Evolutionary conservation across 371 early-diverging fungal genomes (phyloP), one percentile per base, ranked within the genome.

Genomic region (Mucor sp.): DNA sequence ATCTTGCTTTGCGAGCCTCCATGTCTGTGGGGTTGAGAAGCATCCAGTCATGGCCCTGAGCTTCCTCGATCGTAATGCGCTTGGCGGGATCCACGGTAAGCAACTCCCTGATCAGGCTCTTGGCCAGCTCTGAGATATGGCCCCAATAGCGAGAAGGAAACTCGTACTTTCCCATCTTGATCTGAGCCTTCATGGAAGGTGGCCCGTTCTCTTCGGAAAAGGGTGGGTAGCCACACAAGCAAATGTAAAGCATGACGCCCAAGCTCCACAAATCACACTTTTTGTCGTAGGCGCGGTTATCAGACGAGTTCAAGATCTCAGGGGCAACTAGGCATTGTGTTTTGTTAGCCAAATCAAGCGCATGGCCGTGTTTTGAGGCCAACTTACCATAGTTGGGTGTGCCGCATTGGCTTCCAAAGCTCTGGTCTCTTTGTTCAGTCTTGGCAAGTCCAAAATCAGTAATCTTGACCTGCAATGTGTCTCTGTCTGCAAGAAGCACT

Each of bases 261-360:
- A 99, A 79, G 56, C 98, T 95, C 99, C 99, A 99, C 78, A 98
- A 84, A 70, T 99, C 99, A 21, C 99, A 95, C 65, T 91, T 89
- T 32, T 89, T 88, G 37, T 91, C 91, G 75, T 98, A 97, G 3
- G 91, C 85, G 39, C 90, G 86, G 12, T 83, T 70, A 56, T 77
- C 80, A 1, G 74, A 68, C n/a, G 85, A 81, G 30, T 76, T 79
- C 65, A 99, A 77, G 1, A 99, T 91, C 76, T 99, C 99, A 3
- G 99, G 99, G 0, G 99, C 94, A 21, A 92, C 92, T 88, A 47
- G 41, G 8, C 25, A 27, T 41, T 23, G 21, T 0, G 14, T 23
- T 12, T 53, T 2, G 25, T 53, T 41, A 17, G 11, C 17, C 17
- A 53, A 12, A 23, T 5, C 4, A 1, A 53, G 0, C 23, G 12